Evolutionary conservation across 441 rosid species (phyloP).

Genomic region (Cnidoscolus chayamansa): DNA sequence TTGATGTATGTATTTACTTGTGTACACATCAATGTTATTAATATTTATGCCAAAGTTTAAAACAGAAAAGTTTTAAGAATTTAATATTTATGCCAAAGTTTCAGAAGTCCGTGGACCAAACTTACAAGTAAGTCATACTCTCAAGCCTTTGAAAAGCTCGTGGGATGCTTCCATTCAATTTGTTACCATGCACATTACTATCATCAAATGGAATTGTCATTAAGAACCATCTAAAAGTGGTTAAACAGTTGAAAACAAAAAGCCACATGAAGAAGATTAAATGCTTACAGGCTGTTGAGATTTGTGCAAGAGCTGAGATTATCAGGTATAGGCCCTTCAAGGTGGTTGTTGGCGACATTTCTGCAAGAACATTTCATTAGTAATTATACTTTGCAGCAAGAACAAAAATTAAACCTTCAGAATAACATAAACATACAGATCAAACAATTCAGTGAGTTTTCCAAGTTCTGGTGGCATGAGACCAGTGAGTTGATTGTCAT

Average conservation of each 20-base stretch:
- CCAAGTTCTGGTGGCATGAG: constrained; percentile 84
- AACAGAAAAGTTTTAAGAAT: no score
- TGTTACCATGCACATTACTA: constrained; percentile 86
- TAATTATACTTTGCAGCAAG: not conserved
- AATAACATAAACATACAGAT: constrained; percentile 52
- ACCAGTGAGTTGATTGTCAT: constrained; percentile 69
- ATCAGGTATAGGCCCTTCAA: constrained; percentile 82
- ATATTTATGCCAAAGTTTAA: no score
- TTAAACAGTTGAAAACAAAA: not conserved
- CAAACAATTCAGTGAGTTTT: constrained; percentile 85
- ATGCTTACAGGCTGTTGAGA: constrained; percentile 81
- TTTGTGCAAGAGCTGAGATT: constrained; percentile 81
- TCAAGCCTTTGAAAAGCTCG: constrained; percentile 73
- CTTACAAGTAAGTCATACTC: constrained; percentile 89
- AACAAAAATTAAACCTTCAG: constrained; percentile 9
- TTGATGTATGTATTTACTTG: not conserved
- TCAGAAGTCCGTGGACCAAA: not conserved
- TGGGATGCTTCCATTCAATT: constrained; percentile 72
- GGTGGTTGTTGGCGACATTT: constrained; percentile 74
- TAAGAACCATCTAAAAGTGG: constrained; percentile 11
- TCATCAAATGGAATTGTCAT: constrained; percentile 18
- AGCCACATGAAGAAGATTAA: not conserved
- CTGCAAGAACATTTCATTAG: constrained; percentile 35
- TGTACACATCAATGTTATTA: not conserved
- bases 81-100: not conserved